A percentile compares a stretch with the other conserved stretches of the same genome.
These are phyloP conservation scores for Pezicula neosporulosa DNA, from an alignment of 2,329 filamentous ascomycete genomes.

Conservation along the genomic window DNA sequence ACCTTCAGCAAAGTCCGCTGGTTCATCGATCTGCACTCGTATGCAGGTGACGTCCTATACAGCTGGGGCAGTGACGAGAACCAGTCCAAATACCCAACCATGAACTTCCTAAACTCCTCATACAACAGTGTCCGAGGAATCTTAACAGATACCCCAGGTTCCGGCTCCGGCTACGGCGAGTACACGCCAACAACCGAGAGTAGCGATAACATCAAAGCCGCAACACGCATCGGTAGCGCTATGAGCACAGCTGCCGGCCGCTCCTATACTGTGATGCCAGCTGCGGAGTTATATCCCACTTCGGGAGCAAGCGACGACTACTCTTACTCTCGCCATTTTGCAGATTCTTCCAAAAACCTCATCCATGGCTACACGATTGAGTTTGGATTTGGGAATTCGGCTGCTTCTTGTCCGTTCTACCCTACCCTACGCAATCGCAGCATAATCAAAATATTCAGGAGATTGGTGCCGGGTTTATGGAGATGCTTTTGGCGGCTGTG, in stretches of 20 bases:
- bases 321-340: conserved; percentile 40
- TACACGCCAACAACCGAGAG: conserved; percentile 38
- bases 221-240: conserved; percentile 31
- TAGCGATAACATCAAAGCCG: conserved; percentile 28
- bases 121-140: conserved; percentile 50
- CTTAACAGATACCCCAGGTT: conserved; percentile 32
- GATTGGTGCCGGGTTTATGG: conserved; percentile 44
- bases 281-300: conserved; percentile 41
- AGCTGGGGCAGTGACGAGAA: conserved; percentile 54
- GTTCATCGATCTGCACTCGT: conserved; percentile 58
- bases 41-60: conserved; percentile 48
- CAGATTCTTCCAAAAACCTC: conserved; percentile 30
- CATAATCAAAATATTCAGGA: conserved; percentile 43
- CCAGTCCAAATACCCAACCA: conserved; percentile 39
- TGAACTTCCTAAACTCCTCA: conserved; percentile 49
- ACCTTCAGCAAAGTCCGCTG: conserved; percentile 47
- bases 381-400: conserved; percentile 39
- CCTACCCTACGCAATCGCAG: conserved; percentile 36
- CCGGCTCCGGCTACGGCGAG: conserved; percentile 38
- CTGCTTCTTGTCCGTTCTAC: conserved; percentile 40
- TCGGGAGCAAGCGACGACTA: conserved; percentile 45
- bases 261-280: conserved; percentile 35
- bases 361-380: conserved; percentile 43
- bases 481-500: conserved; percentile 33
- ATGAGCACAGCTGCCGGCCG: conserved; percentile 37